These are phyloP conservation scores for Pleurostoma richardsiae DNA, from an alignment of 2,329 filamentous ascomycete genomes.

Conservation along the genomic window DNA sequence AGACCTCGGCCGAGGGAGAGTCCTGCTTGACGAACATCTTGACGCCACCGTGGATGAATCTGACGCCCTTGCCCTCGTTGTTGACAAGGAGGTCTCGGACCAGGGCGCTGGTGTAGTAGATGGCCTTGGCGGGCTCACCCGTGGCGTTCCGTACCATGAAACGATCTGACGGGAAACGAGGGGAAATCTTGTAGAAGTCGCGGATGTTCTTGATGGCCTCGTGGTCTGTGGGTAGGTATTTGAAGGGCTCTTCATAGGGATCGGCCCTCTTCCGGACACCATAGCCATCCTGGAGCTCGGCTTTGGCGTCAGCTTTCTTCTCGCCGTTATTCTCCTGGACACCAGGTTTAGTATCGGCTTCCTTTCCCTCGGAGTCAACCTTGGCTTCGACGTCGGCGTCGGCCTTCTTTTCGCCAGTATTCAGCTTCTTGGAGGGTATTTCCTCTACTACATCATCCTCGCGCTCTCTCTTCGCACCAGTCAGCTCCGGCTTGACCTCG, in stretches of 20 bases:
- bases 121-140: slow-evolving; percentile 84
- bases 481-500: background rate
- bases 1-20: slow-evolving; percentile 78
- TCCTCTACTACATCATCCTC: slow-evolving; percentile 8
- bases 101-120: slow-evolving; percentile 89
- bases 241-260: slow-evolving; percentile 85
- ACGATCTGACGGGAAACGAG: slow-evolving; percentile 80
- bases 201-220: slow-evolving; percentile 73
- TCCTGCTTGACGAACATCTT: slow-evolving; percentile 99
- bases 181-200: slow-evolving; percentile 78
- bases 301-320: background rate
- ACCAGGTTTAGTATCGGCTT: slow-evolving; percentile 2
- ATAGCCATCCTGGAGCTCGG: slow-evolving; percentile 8
- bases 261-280: slow-evolving; percentile 35
- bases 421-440: slow-evolving; percentile 5
- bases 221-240: slow-evolving; percentile 74
- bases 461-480: slow-evolving; percentile 6
- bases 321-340: slow-evolving; percentile 1
- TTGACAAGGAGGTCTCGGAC: slow-evolving; percentile 78
- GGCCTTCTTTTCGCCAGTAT: slow-evolving; percentile 9
- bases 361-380: slow-evolving; percentile 7
- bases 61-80: slow-evolving; percentile 88
- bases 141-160: slow-evolving; percentile 95
- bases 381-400: slow-evolving; percentile 9
- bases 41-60: slow-evolving; percentile 93